Evolutionary conservation across 2,329 filamentous ascomycete species (phyloP).

Genomic region (Stagonosporopsis rhizophila): DNA sequence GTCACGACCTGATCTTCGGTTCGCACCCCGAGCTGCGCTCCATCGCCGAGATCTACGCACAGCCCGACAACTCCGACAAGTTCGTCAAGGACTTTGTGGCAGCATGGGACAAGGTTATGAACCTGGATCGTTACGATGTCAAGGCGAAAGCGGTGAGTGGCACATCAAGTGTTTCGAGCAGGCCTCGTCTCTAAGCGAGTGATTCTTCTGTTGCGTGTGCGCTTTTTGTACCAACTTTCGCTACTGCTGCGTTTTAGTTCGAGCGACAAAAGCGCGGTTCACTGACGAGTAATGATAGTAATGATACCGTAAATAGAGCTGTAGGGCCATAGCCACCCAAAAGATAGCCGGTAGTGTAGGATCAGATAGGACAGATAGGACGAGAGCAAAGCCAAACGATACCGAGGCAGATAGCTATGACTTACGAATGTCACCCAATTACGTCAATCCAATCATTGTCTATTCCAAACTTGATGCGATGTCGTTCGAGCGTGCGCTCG

Average conservation of each 20-base stretch:
- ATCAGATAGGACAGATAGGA: conserved; percentile 8
- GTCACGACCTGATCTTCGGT: conserved; percentile 74
- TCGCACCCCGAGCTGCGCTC: conserved; percentile 77
- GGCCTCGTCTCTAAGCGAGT: conserved; percentile 34
- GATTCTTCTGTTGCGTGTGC: conserved; percentile 19
- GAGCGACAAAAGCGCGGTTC: conserved; percentile 19
- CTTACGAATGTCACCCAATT: conserved; percentile 8
- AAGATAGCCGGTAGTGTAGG: conserved; percentile 29
- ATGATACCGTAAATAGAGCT: conserved; percentile 29
- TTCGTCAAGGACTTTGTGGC: conserved; percentile 75
- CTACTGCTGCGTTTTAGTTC: conserved; percentile 10
- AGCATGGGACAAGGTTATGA: conserved; percentile 78
- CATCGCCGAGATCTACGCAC: conserved; percentile 72
- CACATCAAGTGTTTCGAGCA: conserved; percentile 33
- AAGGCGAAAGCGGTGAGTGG: conserved; percentile 44
- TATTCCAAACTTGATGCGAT: background rate
- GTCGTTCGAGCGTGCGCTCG: background rate
- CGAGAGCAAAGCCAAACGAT: conserved; percentile 8
- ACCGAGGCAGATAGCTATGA: conserved; percentile 13
- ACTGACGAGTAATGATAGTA: conserved; percentile 34
- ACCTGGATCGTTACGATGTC: conserved; percentile 72
- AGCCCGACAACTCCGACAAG: conserved; percentile 65
- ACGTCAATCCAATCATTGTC: background rate
- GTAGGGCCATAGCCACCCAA: conserved; percentile 22
- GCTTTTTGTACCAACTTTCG: conserved; percentile 17